phyloP scores from a whole-genome alignment of 768 basidiomycete genomes.

The Arthromyces matolae region DNA sequence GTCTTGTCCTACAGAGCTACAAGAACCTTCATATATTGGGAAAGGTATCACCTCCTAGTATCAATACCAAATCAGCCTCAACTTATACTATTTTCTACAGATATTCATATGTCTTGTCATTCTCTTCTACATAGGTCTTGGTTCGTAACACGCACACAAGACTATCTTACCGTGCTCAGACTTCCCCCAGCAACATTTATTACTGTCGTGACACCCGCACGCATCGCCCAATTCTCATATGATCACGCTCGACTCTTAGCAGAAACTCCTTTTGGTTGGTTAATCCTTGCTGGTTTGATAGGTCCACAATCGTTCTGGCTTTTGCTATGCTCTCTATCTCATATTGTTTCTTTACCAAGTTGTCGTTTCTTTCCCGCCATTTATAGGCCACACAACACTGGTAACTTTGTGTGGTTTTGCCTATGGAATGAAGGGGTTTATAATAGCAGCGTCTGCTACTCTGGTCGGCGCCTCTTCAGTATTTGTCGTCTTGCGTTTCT shows the following conservation, averaged over 20 bases:
- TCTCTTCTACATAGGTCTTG: slow-evolving; percentile 51
- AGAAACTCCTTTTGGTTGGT: slow-evolving; percentile 57
- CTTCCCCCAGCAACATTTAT: slow-evolving; percentile 33
- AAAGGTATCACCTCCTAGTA: slow-evolving; percentile 41
- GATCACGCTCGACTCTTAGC: slow-evolving; percentile 62
- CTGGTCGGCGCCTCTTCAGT: slow-evolving; percentile 59
- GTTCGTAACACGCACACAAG: slow-evolving; percentile 22
- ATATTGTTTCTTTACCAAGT: slow-evolving; percentile 27
- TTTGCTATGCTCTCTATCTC: not conserved
- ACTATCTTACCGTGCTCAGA: not conserved
- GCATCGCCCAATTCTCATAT: slow-evolving; percentile 68
- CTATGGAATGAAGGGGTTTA: slow-evolving; percentile 76
- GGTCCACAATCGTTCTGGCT: slow-evolving; percentile 34
- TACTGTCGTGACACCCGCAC: slow-evolving; percentile 55
- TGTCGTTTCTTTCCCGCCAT: slow-evolving; percentile 52
- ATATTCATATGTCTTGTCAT: slow-evolving; percentile 54
- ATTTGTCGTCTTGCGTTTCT: slow-evolving; percentile 56
- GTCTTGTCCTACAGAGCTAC: slow-evolving; percentile 38
- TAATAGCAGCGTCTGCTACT: slow-evolving; percentile 57
- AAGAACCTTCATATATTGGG: slow-evolving; percentile 45
- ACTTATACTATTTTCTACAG: slow-evolving; percentile 30
- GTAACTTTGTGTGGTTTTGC: slow-evolving; percentile 77
- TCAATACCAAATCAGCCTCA: slow-evolving; percentile 5
- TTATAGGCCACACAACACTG: slow-evolving; percentile 65
- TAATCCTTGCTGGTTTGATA: slow-evolving; percentile 48